phyloP scores from a whole-genome alignment of 176 grass and related monocot species.

The Hordeum marinum region DNA sequence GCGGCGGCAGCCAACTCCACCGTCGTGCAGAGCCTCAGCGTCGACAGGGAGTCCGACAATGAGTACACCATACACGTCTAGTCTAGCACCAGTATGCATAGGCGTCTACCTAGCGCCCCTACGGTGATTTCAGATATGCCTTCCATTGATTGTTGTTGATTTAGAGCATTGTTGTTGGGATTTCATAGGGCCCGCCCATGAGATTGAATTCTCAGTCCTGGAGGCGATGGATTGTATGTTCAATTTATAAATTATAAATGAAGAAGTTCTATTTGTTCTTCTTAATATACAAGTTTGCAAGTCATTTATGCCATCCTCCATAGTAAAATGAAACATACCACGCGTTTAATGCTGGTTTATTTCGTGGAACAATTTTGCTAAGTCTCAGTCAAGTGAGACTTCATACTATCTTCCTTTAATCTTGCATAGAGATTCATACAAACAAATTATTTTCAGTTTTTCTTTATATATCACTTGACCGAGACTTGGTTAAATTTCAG shows the following conservation, averaged over 20 bases:
- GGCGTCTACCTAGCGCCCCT: neutral
- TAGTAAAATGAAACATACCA: neutral
- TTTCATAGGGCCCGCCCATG: slow-evolving; percentile 27
- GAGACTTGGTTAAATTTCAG: too few species aligned
- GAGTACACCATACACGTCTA: slow-evolving; percentile 53
- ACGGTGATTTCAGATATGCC: neutral
- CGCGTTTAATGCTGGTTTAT: neutral
- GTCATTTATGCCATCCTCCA: neutral
- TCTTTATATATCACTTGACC: too few species aligned
- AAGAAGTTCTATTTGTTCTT: slow-evolving; percentile 34
- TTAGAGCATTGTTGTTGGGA: slow-evolving; percentile 12
- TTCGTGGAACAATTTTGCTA: too few species aligned
- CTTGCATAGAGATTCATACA: too few species aligned
- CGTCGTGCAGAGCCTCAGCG: slow-evolving; percentile 47
- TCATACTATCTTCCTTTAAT: too few species aligned
- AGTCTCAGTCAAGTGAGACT: too few species aligned
- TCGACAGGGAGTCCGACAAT: slow-evolving; percentile 36
- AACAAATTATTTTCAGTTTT: too few species aligned
- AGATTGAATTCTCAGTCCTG: slow-evolving; percentile 38
- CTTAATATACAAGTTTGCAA: neutral
- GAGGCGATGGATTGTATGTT: slow-evolving; percentile 36
- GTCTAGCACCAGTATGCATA: neutral
- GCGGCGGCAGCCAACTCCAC: slow-evolving; percentile 40
- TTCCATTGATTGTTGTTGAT: slow-evolving; percentile 22
- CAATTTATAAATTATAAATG: neutral